These are phyloP conservation scores for Quercus alba DNA, from an alignment of 306 rosid species.

Conservation along the genomic window DNA sequence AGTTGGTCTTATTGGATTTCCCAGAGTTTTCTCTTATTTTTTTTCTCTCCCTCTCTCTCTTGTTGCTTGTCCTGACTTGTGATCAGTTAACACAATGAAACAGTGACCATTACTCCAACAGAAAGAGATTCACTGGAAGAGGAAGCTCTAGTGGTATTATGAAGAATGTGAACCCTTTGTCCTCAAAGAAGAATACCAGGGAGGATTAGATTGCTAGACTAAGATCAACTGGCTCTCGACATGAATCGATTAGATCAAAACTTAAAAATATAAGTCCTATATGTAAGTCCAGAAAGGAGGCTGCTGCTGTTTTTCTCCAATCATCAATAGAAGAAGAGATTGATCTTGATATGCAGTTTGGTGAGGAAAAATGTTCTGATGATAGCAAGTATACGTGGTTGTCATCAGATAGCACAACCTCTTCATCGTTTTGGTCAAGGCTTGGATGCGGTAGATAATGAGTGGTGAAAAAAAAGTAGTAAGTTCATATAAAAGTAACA, in stretches of 20 bases:
- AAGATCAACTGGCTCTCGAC: neutral
- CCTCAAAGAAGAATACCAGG: slow-evolving; percentile 16
- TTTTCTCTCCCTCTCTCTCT: neutral
- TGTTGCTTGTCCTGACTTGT: neutral
- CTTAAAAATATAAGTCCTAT: slow-evolving; percentile 2
- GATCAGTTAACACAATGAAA: neutral
- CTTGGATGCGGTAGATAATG: too few relatives aligned
- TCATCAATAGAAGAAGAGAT: neutral
- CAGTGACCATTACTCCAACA: neutral
- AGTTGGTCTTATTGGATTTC: neutral
- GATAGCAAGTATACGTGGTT: neutral
- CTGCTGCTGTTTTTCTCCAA: slow-evolving; percentile 1
- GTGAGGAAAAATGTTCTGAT: neutral
- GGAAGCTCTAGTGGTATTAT: neutral
- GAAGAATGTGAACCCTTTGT: neutral
- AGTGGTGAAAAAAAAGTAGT: too few relatives aligned
- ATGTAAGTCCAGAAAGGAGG: slow-evolving; percentile 16
- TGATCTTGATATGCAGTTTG: slow-evolving; percentile 6
- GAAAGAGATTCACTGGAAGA: neutral
- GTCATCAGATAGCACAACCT: slow-evolving; percentile 9
- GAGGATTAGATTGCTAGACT: slow-evolving; percentile 11
- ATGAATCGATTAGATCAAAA: slow-evolving; percentile 7
- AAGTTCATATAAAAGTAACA: too few relatives aligned
- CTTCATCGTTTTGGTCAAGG: neutral
- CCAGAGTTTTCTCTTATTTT: neutral